Conservation (phyloP, 208 protist genomes). For the Trypanosomatidae sp. region DNA sequence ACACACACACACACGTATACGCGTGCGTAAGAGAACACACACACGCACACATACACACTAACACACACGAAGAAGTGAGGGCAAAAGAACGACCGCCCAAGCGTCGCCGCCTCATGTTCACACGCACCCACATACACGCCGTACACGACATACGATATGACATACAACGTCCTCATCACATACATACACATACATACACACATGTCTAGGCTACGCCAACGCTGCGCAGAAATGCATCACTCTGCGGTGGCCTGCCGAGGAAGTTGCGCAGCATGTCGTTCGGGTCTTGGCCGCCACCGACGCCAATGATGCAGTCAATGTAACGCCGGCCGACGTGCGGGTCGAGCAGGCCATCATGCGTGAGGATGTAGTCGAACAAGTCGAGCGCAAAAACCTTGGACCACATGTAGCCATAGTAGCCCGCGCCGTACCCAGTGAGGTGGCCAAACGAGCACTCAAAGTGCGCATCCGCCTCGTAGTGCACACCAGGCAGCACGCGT, state of each 20-base stretch:
- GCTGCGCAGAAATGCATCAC: conserved; percentile 54
- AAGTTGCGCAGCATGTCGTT: conserved; percentile 68
- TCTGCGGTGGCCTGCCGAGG: conserved; percentile 73
- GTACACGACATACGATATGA: no score
- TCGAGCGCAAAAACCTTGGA: conserved; percentile 80
- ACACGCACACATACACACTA: no score
- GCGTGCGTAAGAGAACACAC: no score
- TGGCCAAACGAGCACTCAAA: conserved; percentile 75
- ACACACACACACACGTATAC: no score
- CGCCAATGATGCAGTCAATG: conserved; percentile 58
- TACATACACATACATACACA: conserved; percentile 1
- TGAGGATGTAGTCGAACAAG: conserved; percentile 66
- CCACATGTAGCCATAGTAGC: conserved; percentile 84
- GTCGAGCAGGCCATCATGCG: conserved; percentile 49
- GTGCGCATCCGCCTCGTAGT: conserved; percentile 39
- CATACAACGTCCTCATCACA: no score
- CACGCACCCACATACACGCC: no score
- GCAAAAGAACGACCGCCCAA: no score
- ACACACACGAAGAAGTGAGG: no score
- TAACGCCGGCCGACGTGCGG: conserved; percentile 46
- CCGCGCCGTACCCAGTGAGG: conserved; percentile 62
- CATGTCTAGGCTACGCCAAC: conserved; percentile 26
- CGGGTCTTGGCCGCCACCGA: conserved; percentile 59
- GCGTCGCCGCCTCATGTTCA: no score
- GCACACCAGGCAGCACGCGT: conserved; percentile 42